Evolutionary conservation across 768 basidiomycete species (phyloP), one percentile per base, ranked within the genome.

Genomic region (Hemileccinum rubropunctum): DNA sequence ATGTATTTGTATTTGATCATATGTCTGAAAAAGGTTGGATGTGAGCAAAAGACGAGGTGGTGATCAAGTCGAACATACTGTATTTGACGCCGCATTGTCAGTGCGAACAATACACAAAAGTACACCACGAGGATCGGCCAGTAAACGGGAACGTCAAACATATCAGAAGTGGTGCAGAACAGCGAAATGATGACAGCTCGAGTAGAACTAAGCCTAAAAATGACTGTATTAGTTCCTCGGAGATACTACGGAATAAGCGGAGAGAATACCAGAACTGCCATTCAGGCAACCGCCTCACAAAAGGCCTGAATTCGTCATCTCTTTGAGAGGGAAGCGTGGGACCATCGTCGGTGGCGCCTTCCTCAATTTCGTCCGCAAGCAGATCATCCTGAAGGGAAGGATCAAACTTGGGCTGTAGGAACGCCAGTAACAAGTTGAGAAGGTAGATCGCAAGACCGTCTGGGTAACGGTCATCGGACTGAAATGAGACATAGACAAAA

Each of bases 1-100:
- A 95, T 76, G 71, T 94, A 98, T 68, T 92, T 92, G 76, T 98
- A 98, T 71, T 97, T 97, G 76, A 97, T 88, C 95, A 98, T 98
- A 71, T 99, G 95, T 61, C 92, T 95, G 62, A 47, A n/a, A n/a
- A 41, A 20, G 26, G 30, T 32, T 43, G 17, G 44, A 50, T 43
- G 43, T 62, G 34, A 56, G 48, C 13, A 17, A 42, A 23, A 50
- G 45, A 42, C 30, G 2, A 17, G 4, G 20, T 5, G 30, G 4
- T 7, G 17, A 34, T 21, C n/a, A 26, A 23, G 12, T 9, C 23
- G 15, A 33, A 63, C 93, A 61, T 67, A 95, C 93, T 92, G 91
- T 57, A 98, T 94, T 71, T 98, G 94, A 54, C 93, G 76, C 54
- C 94, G 81, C 92, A 99, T 95, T 4, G 95, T 98, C 59, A 98